phyloP scores from a whole-genome alignment of 495 filamentous ascomycete genomes.

The Xeromyces bisporus region DNA sequence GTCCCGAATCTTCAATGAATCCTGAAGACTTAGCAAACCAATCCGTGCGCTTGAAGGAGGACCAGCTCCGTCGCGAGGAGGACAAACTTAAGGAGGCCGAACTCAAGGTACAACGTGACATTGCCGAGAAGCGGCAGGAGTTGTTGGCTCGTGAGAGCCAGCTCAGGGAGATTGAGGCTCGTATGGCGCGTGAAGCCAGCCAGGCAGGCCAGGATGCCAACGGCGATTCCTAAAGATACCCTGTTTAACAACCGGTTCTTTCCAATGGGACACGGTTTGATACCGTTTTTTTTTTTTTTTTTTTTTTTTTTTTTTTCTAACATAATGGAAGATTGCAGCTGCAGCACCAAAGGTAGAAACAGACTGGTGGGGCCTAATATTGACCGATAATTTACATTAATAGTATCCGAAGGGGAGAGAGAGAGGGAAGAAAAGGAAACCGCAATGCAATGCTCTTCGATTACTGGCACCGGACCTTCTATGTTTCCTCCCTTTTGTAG shows the following conservation, averaged over 20 bases:
- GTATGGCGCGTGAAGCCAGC: slow-evolving; percentile 57
- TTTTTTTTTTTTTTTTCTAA: too few relatives aligned
- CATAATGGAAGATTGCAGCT: slow-evolving; percentile 26
- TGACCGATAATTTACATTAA: slow-evolving; percentile 34
- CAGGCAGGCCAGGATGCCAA: slow-evolving; percentile 26
- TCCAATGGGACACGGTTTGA: slow-evolving; percentile 19
- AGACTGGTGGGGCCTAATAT: slow-evolving; percentile 30
- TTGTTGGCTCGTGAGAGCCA: slow-evolving; percentile 94
- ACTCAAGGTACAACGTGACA: slow-evolving; percentile 96
- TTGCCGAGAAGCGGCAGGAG: slow-evolving; percentile 99
- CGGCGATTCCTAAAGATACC: slow-evolving; percentile 30
- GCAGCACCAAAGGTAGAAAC: slow-evolving; percentile 24
- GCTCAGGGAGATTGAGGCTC: slow-evolving; percentile 81
- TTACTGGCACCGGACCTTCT: slow-evolving; percentile 7
- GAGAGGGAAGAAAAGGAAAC: too few relatives aligned
- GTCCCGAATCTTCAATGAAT: slow-evolving; percentile 75
- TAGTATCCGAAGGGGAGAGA: slow-evolving; percentile 14
- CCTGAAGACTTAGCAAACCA: slow-evolving; percentile 93
- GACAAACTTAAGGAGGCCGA: slow-evolving; percentile 99
- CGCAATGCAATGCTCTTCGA: slow-evolving; percentile 14
- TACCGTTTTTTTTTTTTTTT: too few relatives aligned
- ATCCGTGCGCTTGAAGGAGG: slow-evolving; percentile 95
- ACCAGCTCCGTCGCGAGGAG: slow-evolving; percentile 95
- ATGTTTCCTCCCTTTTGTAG: slow-evolving; percentile 2
- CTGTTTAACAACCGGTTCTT: slow-evolving; percentile 16